Base-by-base conservation (phyloP, 129 eudicot species). In the Lactuca sativa region DNA sequence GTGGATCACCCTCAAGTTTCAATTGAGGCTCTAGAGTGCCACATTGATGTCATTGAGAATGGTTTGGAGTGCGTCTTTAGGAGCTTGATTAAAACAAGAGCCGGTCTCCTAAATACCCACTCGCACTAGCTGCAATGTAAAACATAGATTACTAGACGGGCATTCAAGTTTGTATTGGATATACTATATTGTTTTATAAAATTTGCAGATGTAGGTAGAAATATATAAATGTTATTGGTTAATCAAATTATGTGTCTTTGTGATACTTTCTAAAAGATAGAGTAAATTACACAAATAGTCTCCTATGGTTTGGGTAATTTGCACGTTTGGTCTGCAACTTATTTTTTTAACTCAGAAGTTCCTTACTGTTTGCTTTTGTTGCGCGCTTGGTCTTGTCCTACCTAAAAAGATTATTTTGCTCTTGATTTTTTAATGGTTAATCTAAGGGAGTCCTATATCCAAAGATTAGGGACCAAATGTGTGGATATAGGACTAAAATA, bases 81-180 rank as follows among this genome's bases (percentile, higher is more conserved):
- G 74, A 74, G 71, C 60, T 74, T 86, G 82, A 77, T 83, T 15
- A 70, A 74, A 57, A 63, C 75, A 33, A 83, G 92, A 64, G 79
- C 66, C 15, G 59, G 76, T 14, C 80, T 86, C 12, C 83, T 86
- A n/a, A 83, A 83, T 66, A 77, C 77, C 25, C 59, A 66, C 41
- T 77, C 85, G 15, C 76, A 43, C 30, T 80, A 74, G 79, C 17
- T 60, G 69, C 44, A 70, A 16, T 7, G 9, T 25, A 25, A 25
- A 25, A 25, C 30, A 25, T 25, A 25, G 30, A 32, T 25, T 14
- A 61, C n/a, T 59, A 32, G 31, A 40, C 66, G 31, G 52, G 74
- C 74, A 78, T 40, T 44, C 37, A 14, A 71, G 38, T 48, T 72
- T 38, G 44, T 30, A 58, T 47, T 2, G 30, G 30, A 25, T 25